Base-by-base conservation (phyloP, 371 early-diverging fungal genomes). In the Paramicrosporidium saccamoebae region DNA sequence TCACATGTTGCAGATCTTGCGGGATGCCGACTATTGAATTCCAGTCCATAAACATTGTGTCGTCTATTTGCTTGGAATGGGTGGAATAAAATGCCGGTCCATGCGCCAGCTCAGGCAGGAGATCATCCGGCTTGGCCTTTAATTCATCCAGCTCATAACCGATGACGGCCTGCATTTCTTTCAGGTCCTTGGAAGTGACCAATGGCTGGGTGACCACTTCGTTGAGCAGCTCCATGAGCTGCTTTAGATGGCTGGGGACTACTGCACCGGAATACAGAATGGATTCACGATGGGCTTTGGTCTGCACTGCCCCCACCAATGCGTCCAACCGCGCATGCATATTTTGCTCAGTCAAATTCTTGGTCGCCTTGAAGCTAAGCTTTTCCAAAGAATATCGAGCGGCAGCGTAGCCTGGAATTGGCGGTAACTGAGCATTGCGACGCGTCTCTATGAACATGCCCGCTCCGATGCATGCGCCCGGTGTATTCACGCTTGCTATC, bases 241-340 rank as follows among this genome's bases (percentile, higher is more conserved):
- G 44, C 3, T 50, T 44, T 5, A 81, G 39, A 37, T 78, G 75
- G 32, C 71, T 58, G 7, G 56, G 58, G 37, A 84, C 73, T 11
- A 84, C 65, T 2, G 79, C 60, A 0, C 73, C 65, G 41, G 81
- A 84, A 39, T 78, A 81, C 63, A 79, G 69, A 40, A 84, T 71
- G 21, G 62, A 57, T 41, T 90, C 92, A 10, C 86, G 62, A n/a
- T 73, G 62, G 16, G 68, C 59, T 14, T 73, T 67, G 23, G 79
- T 66, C 50, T 63, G 58, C 14, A 86, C 53, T 25, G 75, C 79
- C 10, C 82, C 82, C 7, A 84, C 86, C 9, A 84, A 42, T 10
- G 55, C 48, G 29, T 81, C 84, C 20, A 84, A 42, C 35, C 63
- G 52, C 11, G 54, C 44, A 29, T 64, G 52, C n/a, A 78, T 57